These are phyloP conservation scores for Pseudocercospora musae DNA, from an alignment of 2,329 filamentous ascomycete genomes.

Conservation along the genomic window DNA sequence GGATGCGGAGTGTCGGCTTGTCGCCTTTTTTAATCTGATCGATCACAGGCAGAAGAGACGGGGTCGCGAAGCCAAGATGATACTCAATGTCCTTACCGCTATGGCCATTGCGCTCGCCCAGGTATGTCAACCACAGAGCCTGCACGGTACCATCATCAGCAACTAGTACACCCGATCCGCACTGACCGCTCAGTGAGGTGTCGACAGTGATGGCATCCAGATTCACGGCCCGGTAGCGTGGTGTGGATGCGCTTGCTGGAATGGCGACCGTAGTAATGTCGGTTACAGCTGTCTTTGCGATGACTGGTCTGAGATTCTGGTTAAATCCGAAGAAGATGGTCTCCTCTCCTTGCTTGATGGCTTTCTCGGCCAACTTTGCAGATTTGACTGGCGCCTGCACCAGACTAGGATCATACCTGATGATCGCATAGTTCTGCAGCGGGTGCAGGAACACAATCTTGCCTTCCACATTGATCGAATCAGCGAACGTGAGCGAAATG, in stretches of 20 bases:
- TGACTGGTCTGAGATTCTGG: conserved; percentile 87
- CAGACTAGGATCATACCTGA: conserved; percentile 88
- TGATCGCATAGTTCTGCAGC: conserved; percentile 91
- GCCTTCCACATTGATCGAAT: conserved; percentile 90
- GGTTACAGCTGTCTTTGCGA: conserved; percentile 90
- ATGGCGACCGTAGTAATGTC: conserved; percentile 97
- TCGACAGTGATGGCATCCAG: conserved; percentile 97
- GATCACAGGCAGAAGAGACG: conserved; percentile 83
- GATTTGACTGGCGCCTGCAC: conserved; percentile 93
- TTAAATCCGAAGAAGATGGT: conserved; percentile 99
- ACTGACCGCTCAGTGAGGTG: conserved; percentile 84
- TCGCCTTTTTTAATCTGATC: conserved; percentile 77
- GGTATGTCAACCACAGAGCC: conserved; percentile 93
- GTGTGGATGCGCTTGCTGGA: conserved; percentile 85
- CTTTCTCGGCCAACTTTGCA: conserved; percentile 74
- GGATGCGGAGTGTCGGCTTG: conserved; percentile 77
- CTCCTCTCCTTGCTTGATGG: conserved; percentile 86
- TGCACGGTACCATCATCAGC: conserved; percentile 88
- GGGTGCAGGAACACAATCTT: conserved; percentile 96
- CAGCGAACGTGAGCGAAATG: conserved; percentile 91
- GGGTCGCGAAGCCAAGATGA: conserved; percentile 85
- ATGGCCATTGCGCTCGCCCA: conserved; percentile 78
- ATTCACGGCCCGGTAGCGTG: conserved; percentile 90
- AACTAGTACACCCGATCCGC: conserved; percentile 88
- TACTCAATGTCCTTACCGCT: conserved; percentile 92